These are phyloP conservation scores for Dillenia suffruticosa DNA, from an alignment of 164 flowering plant species.

Conservation along the genomic window DNA sequence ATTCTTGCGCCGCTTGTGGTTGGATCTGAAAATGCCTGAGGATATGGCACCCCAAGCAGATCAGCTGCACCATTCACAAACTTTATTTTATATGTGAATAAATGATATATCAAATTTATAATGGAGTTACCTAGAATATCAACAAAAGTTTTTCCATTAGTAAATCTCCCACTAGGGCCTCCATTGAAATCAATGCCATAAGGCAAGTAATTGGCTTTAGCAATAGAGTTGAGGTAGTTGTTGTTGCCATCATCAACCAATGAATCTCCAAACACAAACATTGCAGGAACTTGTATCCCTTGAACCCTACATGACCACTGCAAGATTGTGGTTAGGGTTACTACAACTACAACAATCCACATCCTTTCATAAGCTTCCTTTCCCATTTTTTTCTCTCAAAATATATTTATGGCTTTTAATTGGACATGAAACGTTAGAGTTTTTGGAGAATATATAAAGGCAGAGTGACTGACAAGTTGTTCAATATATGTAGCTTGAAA, in stretches of 20 bases:
- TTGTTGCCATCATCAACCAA: constrained; percentile 70
- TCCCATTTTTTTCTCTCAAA: not conserved
- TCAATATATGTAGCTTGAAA: too few species aligned
- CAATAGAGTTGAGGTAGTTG: constrained; percentile 54
- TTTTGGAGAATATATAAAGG: too few species aligned
- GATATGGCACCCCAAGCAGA: constrained; percentile 36
- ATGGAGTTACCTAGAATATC: constrained; percentile 46
- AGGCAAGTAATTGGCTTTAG: constrained; percentile 61
- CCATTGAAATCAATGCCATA: constrained; percentile 53
- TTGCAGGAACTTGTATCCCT: constrained; percentile 38
- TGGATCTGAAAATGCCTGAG: constrained; percentile 57
- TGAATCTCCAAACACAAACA: constrained; percentile 79
- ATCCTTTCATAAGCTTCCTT: not conserved
- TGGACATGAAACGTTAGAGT: too few species aligned
- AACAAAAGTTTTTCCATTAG: constrained; percentile 53
- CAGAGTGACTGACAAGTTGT: too few species aligned
- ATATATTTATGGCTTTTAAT: too few species aligned
- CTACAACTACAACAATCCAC: not conserved
- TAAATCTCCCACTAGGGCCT: constrained; percentile 73
- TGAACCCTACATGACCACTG: constrained; percentile 2
- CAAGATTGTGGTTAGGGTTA: not conserved
- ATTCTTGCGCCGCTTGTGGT: constrained; percentile 35
- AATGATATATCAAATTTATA: too few species aligned
- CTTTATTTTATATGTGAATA: too few species aligned
- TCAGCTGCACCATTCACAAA: constrained; percentile 27